Conservation (phyloP, 495 filamentous ascomycete genomes). For the Penicillium nucicola region DNA sequence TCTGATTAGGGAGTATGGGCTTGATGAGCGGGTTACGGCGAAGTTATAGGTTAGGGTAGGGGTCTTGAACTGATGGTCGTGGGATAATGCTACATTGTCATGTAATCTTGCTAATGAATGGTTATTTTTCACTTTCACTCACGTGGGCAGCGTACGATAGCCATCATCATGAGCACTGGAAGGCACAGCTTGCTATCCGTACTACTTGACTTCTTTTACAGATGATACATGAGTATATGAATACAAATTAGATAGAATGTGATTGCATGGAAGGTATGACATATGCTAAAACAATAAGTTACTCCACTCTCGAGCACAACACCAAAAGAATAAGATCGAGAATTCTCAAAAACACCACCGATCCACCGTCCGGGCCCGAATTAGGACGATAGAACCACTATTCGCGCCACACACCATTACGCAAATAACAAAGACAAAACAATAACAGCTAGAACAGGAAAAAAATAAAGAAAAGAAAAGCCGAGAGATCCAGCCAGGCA, state of each 20-base stretch:
- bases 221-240: too few relatives aligned
- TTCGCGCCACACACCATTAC: slow-evolving; percentile 22
- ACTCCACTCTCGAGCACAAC: background rate
- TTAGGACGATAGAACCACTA: background rate
- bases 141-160: too few relatives aligned
- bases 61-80: background rate
- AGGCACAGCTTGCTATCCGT: too few relatives aligned
- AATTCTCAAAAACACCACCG: slow-evolving; percentile 18
- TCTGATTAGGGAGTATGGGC: slow-evolving; percentile 22
- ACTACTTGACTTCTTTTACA: too few relatives aligned
- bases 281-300: background rate
- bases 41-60: background rate
- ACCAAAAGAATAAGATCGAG: background rate
- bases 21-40: slow-evolving; percentile 4
- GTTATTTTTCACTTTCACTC: too few relatives aligned
- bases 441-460: slow-evolving; percentile 20
- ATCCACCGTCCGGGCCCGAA: slow-evolving; percentile 1
- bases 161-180: too few relatives aligned
- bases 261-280: background rate
- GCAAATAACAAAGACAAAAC: slow-evolving; percentile 2
- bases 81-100: too few relatives aligned
- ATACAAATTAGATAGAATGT: too few relatives aligned
- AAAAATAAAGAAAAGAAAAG: slow-evolving; percentile 32
- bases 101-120: too few relatives aligned
- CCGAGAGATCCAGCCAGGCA: background rate